phyloP scores from a whole-genome alignment of 176 grass and related monocot species.

The Eleusine indica region DNA sequence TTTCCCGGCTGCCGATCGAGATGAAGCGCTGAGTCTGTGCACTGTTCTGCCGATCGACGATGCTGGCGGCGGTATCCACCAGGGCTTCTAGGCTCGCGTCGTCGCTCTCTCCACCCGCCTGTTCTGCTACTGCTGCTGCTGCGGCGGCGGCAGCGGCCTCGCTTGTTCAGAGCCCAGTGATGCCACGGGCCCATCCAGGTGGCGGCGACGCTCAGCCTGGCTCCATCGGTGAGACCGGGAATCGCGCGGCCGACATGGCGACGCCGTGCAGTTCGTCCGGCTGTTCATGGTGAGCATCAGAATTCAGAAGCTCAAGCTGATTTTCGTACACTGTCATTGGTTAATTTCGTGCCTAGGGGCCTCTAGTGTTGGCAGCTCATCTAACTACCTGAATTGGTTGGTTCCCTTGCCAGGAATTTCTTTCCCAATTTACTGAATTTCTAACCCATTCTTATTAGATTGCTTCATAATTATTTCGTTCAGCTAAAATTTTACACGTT shows the following conservation, averaged over 20 bases:
- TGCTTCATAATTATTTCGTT: background rate
- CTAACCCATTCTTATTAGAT: background rate
- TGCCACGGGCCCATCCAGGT: background rate
- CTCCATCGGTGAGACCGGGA: background rate
- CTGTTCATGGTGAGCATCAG: slow-evolving; percentile 27
- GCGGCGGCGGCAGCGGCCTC: background rate
- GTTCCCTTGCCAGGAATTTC: background rate
- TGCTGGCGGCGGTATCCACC: slow-evolving; percentile 45
- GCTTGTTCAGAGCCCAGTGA: slow-evolving; percentile 9
- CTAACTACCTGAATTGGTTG: background rate
- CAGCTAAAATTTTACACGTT: slow-evolving; percentile 8
- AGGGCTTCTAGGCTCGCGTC: slow-evolving; percentile 42
- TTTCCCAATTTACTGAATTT: background rate
- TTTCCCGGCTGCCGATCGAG: background rate
- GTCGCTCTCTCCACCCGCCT: background rate
- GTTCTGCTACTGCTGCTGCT: background rate
- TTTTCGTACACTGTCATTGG: background rate
- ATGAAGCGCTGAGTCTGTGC: background rate
- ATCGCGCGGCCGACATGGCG: background rate
- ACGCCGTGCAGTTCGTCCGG: slow-evolving; percentile 23
- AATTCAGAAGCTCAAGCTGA: background rate
- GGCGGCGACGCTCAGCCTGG: background rate
- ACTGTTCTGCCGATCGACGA: background rate
- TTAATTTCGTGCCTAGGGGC: background rate
- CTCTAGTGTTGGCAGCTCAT: background rate